Percentiles rank a stretch among this genome's conserved stretches.
These are phyloP conservation scores for Ajuga chamaepitys DNA, from an alignment of 257 asterid genomes.

Conservation along the genomic window DNA sequence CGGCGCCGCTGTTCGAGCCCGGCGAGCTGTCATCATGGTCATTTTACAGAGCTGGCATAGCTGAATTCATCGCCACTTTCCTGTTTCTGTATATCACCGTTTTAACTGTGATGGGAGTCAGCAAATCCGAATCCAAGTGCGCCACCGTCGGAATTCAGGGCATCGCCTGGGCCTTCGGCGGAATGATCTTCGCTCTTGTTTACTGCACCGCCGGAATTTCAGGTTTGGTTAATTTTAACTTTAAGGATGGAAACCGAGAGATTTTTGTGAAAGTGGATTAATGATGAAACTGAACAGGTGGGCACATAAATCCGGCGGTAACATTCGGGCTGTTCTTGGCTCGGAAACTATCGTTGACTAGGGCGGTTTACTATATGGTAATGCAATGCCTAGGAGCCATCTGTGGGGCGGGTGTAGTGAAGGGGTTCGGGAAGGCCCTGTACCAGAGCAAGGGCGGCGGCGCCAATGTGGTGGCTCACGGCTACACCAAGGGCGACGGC, in stretches of 20 bases:
- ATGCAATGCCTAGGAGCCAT: constrained; percentile 41
- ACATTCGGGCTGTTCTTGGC: constrained; percentile 39
- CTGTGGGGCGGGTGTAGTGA: constrained; percentile 40
- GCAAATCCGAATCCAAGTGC: constrained; percentile 32
- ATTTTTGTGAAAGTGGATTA: too few species aligned
- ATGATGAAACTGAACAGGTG: constrained; percentile 23
- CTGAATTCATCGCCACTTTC: constrained; percentile 39
- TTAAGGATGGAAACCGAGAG: too few species aligned
- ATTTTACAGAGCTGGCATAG: constrained; percentile 40
- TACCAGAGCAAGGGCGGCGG: constrained; percentile 37
- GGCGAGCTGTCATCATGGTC: constrained; percentile 41
- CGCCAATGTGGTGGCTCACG: constrained; percentile 29
- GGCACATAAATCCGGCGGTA: constrained; percentile 41
- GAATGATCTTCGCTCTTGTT: constrained; percentile 46
- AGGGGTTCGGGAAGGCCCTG: constrained; percentile 27
- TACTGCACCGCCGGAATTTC: constrained; percentile 50
- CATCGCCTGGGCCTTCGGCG: constrained; percentile 51
- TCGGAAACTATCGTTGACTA: constrained; percentile 27
- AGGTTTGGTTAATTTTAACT: constrained; percentile 7
- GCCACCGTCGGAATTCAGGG: constrained; percentile 44
- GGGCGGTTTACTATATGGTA: constrained; percentile 35
- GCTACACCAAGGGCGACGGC: constrained; percentile 40
- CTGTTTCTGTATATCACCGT: constrained; percentile 33
- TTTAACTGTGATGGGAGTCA: constrained; percentile 39
- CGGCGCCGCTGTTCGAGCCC: constrained; percentile 31